Evolutionary conservation across 2,329 filamentous ascomycete genomes (phyloP), one percentile per base, ranked within the genome.

Genomic region (Penicillium sp.): DNA sequence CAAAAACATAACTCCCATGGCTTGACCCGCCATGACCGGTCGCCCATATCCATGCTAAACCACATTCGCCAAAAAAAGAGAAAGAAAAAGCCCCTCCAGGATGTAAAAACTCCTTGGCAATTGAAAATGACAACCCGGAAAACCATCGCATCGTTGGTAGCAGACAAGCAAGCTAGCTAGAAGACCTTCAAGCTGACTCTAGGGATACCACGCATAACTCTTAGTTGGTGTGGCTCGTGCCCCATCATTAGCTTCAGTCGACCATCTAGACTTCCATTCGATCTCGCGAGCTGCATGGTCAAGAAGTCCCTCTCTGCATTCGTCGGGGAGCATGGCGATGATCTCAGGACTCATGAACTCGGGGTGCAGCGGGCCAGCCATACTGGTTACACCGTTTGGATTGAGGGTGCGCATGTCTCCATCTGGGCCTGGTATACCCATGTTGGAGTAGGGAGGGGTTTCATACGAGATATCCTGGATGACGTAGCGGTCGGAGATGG

Each of bases 201-300:
- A 75, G 35, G 73, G 72, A 58, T 68, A 71, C 73, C 74, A 76
- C 9, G 72, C 67, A 60, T 74, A 76, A 35, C 72, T 75, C 65
- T 74, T 72, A 15, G 67, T 59, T 6, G 72, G 66, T 9, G 61
- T 63, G 15, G 64, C 63, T 20, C 73, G 65, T 15, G 66, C 54
- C 4, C 80, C 81, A 67, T 84, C 83, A 9, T 80, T 74, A 33
- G 72, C 79, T 74, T 97, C 92, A 5, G 83, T 81, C 15, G 83
- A 83, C 90, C 92, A 96, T 59, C 81, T 82, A 29, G 74, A 78
- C 71, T 89, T 89, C 89, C 92, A 97, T 51, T 82, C 75, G 57
- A 75, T 72, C 72, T 96, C 90, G 52, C 82, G 79, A 11, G 76
- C 75, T 49, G 86, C 77, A 3, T 90, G 87, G 51, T 82, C 78